Base-by-base conservation (phyloP, 1,284 basidiomycete genomes). In the Trichosporon sp. region DNA sequence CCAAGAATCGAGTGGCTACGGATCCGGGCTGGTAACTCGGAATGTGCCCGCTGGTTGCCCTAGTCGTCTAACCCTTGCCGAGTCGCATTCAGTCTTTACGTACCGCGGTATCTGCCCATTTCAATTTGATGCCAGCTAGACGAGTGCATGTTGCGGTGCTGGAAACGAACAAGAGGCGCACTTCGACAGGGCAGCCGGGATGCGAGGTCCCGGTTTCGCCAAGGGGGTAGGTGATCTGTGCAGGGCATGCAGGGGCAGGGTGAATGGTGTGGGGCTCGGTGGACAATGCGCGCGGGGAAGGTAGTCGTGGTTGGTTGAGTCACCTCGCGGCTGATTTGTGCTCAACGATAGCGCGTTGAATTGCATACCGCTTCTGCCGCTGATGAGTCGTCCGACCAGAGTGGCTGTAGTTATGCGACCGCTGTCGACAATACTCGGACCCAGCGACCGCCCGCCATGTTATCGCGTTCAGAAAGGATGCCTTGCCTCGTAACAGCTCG, bases 11-110 rank as follows among this genome's bases (percentile, higher is more conserved):
- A 26, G 51, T 54, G 51, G 19, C 51, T 16, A 16, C 51, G 51
- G 51, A 54, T 54, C 51, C 51, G 51, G 26, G 16, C 51, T 19
- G 51, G 51, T 54, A 54, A 54, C 51, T 54, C 51, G 51, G 21
- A 19, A 21, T 54, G n/a, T 54, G 51, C 51, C 19, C 51, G 51
- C 51, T 21, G 11, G 48, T 26, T 7, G 51, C 51, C 19, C 19
- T 54, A 10, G 19, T 21, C 51, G 19, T 54, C 19, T 19, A 19
- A 54, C 51, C 51, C 51, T 54, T 54, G 51, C 51, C 51, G 51
- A 54, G 51, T 54, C 51, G 51, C 51, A 21, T 19, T 54, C 51
- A 54, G 19, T 21, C 51, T 2, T 26, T 26, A 54, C 51, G 51
- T 26, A 21, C 51, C 51, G 51, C 51, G 51, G 51, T 54, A 54